Conservation (phyloP, 2,329 filamentous ascomycete genomes). For the Dactylellina haptotyla region DNA sequence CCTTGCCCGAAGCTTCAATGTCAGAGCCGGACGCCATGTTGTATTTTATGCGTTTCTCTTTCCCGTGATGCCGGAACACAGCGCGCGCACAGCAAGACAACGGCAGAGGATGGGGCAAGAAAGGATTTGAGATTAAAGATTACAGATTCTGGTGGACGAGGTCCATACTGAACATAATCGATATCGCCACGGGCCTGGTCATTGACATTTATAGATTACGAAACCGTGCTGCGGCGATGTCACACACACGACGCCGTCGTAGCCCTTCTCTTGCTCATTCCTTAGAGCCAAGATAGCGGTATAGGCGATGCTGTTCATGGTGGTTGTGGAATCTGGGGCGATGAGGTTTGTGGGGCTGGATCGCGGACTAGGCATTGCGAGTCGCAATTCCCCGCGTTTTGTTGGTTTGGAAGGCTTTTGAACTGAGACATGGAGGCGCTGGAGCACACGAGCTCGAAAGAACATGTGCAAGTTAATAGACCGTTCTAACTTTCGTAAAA, state of each 20-base stretch:
- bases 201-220: conserved; percentile 16
- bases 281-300: conserved; percentile 19
- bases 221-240: background rate
- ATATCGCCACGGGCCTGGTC: background rate
- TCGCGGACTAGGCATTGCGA: conserved; percentile 30
- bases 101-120: background rate
- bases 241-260: background rate
- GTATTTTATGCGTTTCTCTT: no score
- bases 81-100: background rate
- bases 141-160: conserved; percentile 2
- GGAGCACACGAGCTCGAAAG: background rate
- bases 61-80: background rate
- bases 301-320: conserved; percentile 17
- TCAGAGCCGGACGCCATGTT: conserved; percentile 6
- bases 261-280: background rate
- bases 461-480: no score
- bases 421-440: background rate
- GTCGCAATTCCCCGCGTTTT: conserved; percentile 36
- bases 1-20: conserved; percentile 18
- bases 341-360: background rate
- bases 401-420: background rate
- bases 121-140: background rate
- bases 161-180: background rate
- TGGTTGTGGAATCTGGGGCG: conserved; percentile 2
- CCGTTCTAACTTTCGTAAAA: no score